Evolutionary conservation across 1,284 basidiomycete species (phyloP).

Genomic region (Ustilago lituana): DNA sequence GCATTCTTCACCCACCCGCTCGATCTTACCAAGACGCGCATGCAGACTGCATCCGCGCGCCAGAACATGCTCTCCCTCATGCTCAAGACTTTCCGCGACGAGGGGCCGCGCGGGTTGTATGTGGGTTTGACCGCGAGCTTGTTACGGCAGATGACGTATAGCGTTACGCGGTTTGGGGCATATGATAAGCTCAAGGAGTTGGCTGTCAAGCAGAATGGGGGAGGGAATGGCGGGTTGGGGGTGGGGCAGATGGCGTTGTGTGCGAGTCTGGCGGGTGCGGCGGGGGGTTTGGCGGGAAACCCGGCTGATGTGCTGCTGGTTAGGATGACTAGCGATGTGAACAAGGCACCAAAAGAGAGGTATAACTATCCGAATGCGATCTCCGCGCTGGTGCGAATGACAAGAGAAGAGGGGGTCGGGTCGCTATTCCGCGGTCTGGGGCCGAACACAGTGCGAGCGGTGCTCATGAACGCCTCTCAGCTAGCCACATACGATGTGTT

Average conservation of each 20-base stretch:
- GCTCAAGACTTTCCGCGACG: constrained; percentile 41
- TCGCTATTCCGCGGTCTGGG: constrained; percentile 70
- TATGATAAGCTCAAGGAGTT: constrained; percentile 62
- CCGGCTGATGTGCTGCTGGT: constrained; percentile 71
- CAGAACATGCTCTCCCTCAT: constrained; percentile 52
- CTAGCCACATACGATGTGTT: constrained; percentile 70
- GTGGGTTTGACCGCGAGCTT: constrained; percentile 62
- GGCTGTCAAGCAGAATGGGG: constrained; percentile 16
- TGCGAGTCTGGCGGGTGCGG: constrained; percentile 58
- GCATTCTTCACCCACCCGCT: constrained; percentile 67
- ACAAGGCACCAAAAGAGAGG: constrained; percentile 56
- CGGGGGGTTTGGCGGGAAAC: constrained; percentile 62
- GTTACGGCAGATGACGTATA: constrained; percentile 65
- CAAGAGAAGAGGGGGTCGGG: constrained; percentile 69
- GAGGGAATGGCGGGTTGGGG: constrained; percentile 34
- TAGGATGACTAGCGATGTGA: constrained; percentile 69
- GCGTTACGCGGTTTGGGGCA: constrained; percentile 61
- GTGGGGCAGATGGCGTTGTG: constrained; percentile 52
- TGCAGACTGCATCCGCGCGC: constrained; percentile 64
- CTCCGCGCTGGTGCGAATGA: constrained; percentile 69
- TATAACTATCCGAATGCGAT: constrained; percentile 68
- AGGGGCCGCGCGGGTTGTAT: constrained; percentile 60
- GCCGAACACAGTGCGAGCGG: constrained; percentile 71
- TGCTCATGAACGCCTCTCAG: constrained; percentile 70
- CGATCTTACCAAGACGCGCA: constrained; percentile 66